These are phyloP conservation scores for Prunus armeniaca DNA, from an alignment of 306 rosid genomes.

Conservation along the genomic window DNA sequence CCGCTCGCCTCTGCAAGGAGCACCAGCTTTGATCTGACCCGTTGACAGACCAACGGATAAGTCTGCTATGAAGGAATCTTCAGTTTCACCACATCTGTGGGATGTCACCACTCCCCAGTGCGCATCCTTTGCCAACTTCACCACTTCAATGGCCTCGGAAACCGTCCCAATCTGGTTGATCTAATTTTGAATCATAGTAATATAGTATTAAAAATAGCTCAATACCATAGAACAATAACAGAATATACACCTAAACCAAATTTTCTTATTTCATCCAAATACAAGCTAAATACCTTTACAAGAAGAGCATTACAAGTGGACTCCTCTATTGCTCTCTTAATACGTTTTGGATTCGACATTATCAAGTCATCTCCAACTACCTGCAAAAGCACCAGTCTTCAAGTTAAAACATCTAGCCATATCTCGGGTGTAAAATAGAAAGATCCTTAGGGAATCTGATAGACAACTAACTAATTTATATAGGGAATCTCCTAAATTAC, in stretches of 20 bases:
- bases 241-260: conserved; percentile 9
- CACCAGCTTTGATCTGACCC: conserved; percentile 93
- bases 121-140: conserved; percentile 80
- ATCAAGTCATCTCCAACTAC: conserved; percentile 87
- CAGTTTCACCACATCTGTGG: conserved; percentile 92
- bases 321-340: conserved; percentile 73
- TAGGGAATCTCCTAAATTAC: not conserved
- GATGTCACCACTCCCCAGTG: conserved; percentile 83
- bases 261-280: not conserved
- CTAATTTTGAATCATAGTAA: conserved; percentile 32
- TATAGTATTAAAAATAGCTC: not conserved
- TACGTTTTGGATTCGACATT: conserved; percentile 80
- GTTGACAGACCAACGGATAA: conserved; percentile 87
- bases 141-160: conserved; percentile 84
- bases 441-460: conserved; percentile 13
- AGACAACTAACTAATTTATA: conserved; percentile 18
- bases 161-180: conserved; percentile 93
- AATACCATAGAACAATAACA: not conserved
- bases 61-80: conserved; percentile 87
- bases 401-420: not conserved
- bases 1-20: conserved; percentile 98
- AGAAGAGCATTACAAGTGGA: conserved; percentile 82
- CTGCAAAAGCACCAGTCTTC: conserved; percentile 47
- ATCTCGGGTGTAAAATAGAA: conserved; percentile 16
- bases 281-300: conserved; percentile 63